Evolutionary conservation across 805 yeast species (phyloP).

Genomic region (Cyberlindnera americana): DNA sequence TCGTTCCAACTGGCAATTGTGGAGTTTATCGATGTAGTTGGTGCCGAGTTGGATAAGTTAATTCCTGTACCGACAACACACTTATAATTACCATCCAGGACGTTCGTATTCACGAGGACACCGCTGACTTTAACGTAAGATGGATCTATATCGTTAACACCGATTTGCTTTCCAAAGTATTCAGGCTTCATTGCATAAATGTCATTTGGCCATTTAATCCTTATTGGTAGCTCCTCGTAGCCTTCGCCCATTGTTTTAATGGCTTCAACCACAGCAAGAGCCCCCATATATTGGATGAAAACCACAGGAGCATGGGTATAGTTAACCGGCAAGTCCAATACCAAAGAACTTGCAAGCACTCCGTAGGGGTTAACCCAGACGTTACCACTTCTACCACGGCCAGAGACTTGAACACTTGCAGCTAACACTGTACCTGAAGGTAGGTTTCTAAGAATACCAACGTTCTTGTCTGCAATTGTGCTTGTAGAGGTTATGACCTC

Average conservation of each 20-base stretch:
- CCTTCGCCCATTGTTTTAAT: slow-evolving; percentile 57
- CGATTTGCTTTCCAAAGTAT: slow-evolving; percentile 39
- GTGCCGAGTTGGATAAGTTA: slow-evolving; percentile 80
- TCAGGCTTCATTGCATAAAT: slow-evolving; percentile 72
- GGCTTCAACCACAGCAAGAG: slow-evolving; percentile 81
- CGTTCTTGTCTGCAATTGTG: slow-evolving; percentile 71
- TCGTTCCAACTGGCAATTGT: slow-evolving; percentile 62
- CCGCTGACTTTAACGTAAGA: slow-evolving; percentile 80
- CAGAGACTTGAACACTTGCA: slow-evolving; percentile 84
- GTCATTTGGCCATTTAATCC: slow-evolving; percentile 97
- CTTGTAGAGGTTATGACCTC: slow-evolving; percentile 91
- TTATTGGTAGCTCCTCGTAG: slow-evolving; percentile 71
- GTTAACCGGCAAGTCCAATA: slow-evolving; percentile 49
- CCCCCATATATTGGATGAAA: slow-evolving; percentile 80
- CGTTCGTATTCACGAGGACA: slow-evolving; percentile 74
- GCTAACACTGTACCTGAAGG: slow-evolving; percentile 67
- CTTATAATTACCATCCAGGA: slow-evolving; percentile 53
- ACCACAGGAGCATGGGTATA: slow-evolving; percentile 59
- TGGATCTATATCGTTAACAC: slow-evolving; percentile 53
- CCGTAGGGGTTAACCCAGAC: slow-evolving; percentile 96
- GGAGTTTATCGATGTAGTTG: slow-evolving; percentile 82
- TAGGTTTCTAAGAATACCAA: slow-evolving; percentile 47
- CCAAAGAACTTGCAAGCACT: slow-evolving; percentile 76
- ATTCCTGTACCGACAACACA: slow-evolving; percentile 85
- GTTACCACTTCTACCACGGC: slow-evolving; percentile 93